Evolutionary conservation across 169 alveolate genomes (phyloP).

Genomic region (Plasmodium gallinaceum): DNA sequence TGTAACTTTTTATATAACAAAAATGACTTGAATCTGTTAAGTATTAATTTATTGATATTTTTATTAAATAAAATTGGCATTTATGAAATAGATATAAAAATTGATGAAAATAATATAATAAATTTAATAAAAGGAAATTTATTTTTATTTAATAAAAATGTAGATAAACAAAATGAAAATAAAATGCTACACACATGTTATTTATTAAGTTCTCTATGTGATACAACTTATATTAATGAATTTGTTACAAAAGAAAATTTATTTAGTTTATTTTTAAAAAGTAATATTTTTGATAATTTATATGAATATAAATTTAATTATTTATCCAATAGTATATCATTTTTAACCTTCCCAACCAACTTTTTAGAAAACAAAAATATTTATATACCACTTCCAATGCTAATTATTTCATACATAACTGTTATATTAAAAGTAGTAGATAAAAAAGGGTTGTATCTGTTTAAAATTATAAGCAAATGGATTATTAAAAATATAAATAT

Average conservation of each 20-base stretch:
- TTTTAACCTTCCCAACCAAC: conserved; percentile 64
- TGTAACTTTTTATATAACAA: conserved; percentile 48
- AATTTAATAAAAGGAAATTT: conserved; percentile 59
- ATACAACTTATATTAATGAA: conserved; percentile 53
- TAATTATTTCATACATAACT: conserved; percentile 39
- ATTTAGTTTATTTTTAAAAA: conserved; percentile 42
- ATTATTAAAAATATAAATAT: conserved; percentile 22
- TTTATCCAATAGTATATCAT: conserved; percentile 42
- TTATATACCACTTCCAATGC: conserved; percentile 55
- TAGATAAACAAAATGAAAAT: conserved; percentile 25
- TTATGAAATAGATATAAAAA: conserved; percentile 54
- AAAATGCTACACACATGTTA: conserved; percentile 69
- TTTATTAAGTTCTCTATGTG: conserved; percentile 58
- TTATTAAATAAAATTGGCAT: conserved; percentile 54
- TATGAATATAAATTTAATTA: conserved; percentile 66
- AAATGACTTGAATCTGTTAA: conserved; percentile 47
- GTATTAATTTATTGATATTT: conserved; percentile 62
- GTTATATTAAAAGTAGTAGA: conserved; percentile 59
- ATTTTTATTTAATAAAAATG: conserved; percentile 6
- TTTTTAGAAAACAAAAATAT: conserved; percentile 59
- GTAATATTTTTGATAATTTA: conserved; percentile 55
- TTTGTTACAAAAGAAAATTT: conserved; percentile 38
- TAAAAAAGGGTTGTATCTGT: conserved; percentile 47
- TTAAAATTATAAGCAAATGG: conserved; percentile 57
- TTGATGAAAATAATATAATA: conserved; percentile 43